phyloP scores from a whole-genome alignment of 106 monocot species.

The Xerophyta viscosa region DNA sequence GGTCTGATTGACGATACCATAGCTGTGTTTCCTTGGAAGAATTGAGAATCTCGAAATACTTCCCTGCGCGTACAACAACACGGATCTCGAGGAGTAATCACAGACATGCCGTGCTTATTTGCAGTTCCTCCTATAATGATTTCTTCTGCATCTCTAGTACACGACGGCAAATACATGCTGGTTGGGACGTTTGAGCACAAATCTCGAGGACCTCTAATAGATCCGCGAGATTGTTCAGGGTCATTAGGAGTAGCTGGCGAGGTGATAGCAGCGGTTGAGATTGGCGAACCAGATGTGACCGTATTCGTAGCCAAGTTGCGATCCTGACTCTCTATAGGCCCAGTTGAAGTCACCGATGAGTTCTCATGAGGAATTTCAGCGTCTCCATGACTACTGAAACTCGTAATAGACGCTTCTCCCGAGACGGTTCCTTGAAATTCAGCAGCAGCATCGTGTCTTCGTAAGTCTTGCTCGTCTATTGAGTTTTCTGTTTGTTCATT shows the following conservation, averaged over 20 bases:
- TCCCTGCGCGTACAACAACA: conserved; percentile 43
- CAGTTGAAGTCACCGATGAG: conserved; percentile 35
- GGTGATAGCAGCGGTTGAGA: conserved; percentile 37
- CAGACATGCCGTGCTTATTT: neutral
- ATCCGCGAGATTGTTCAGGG: neutral
- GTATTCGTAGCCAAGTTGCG: conserved; percentile 9
- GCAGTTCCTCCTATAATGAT: conserved; percentile 2
- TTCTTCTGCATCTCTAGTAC: too few relatives aligned
- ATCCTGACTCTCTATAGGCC: conserved; percentile 6
- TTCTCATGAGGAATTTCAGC: conserved; percentile 36
- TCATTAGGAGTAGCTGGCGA: conserved; percentile 15
- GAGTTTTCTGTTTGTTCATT: conserved; percentile 4
- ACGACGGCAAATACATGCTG: too few relatives aligned
- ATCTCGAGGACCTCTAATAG: conserved; percentile 2
- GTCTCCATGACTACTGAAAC: conserved; percentile 32
- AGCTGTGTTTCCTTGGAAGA: neutral
- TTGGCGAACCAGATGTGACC: conserved; percentile 32
- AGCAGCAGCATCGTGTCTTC: neutral
- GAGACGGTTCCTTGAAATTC: conserved; percentile 13
- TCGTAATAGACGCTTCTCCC: conserved; percentile 27
- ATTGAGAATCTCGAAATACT: conserved; percentile 14
- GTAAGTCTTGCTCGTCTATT: neutral
- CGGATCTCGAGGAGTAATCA: neutral
- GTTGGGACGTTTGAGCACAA: neutral
- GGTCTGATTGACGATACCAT: conserved; percentile 5